Evolutionary conservation across 1,139 yeast genomes (phyloP).

Genomic region (Kurtzmaniella quercitrusa): DNA sequence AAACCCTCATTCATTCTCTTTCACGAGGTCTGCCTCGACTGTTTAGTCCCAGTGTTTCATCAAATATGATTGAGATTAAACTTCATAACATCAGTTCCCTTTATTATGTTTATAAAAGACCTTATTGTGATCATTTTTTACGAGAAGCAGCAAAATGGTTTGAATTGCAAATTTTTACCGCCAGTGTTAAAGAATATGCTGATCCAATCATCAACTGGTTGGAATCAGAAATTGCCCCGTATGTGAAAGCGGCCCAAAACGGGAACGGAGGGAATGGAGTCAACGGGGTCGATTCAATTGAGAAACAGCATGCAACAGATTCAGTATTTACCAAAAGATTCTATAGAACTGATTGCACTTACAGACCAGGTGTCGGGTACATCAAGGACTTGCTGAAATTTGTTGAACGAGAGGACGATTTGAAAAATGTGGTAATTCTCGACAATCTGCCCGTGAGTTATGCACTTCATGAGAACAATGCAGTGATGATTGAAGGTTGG

Average conservation of each 20-base stretch:
- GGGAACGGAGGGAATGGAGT: background rate
- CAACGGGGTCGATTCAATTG: too few species aligned
- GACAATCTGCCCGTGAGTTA: conserved; percentile 93
- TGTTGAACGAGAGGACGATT: conserved; percentile 45
- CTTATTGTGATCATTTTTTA: conserved; percentile 82
- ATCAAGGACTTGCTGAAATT: conserved; percentile 72
- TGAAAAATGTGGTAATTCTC: conserved; percentile 70
- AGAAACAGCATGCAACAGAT: conserved; percentile 1
- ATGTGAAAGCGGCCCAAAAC: background rate
- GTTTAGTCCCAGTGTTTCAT: conserved; percentile 41
- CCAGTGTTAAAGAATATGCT: conserved; percentile 91
- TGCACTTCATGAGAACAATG: conserved; percentile 79
- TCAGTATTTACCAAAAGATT: conserved; percentile 52
- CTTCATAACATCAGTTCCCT: conserved; percentile 66
- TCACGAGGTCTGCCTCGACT: conserved; percentile 55
- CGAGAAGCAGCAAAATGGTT: conserved; percentile 82
- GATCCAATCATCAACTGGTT: conserved; percentile 95
- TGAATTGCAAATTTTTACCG: conserved; percentile 85
- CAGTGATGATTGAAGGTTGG: conserved; percentile 95
- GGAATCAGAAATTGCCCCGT: conserved; percentile 30
- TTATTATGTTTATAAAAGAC: conserved; percentile 88
- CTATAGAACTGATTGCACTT: conserved; percentile 78
- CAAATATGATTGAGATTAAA: conserved; percentile 83
- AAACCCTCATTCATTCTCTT: conserved; percentile 86
- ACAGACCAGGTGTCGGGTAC: conserved; percentile 77